phyloP scores from a whole-genome alignment of 2,329 filamentous ascomycete genomes.

The Pseudovirgaria hyperparasitica region DNA sequence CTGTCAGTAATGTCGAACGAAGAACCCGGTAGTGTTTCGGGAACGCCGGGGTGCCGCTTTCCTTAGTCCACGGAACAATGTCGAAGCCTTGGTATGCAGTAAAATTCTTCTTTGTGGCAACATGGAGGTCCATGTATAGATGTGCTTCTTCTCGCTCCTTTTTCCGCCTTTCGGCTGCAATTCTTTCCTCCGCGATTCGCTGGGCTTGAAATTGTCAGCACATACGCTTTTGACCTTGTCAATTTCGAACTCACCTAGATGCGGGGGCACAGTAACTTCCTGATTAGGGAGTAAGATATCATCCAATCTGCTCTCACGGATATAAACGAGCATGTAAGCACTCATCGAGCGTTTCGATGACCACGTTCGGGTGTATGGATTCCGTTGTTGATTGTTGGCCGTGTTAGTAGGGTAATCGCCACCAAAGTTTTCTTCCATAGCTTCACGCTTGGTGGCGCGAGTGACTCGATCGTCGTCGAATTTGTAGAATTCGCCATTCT shows the following conservation, averaged over 20 bases:
- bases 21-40: conserved; percentile 63
- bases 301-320: conserved; percentile 76
- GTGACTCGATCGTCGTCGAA: conserved; percentile 97
- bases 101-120: conserved; percentile 75
- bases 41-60: conserved; percentile 55
- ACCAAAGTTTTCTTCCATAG: conserved; percentile 91
- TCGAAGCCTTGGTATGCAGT: conserved; percentile 73
- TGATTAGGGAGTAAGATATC: conserved; percentile 65
- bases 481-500: conserved; percentile 90
- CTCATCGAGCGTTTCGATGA: conserved; percentile 63
- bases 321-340: conserved; percentile 98
- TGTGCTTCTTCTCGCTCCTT: conserved; percentile 93
- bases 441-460: conserved; percentile 81
- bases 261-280: conserved; percentile 66
- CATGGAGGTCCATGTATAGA: conserved; percentile 73
- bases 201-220: conserved; percentile 38
- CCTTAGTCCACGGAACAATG: conserved; percentile 46
- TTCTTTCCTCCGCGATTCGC: conserved; percentile 71
- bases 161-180: conserved; percentile 58
- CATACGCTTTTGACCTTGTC: conserved; percentile 1
- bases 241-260: conserved; percentile 50
- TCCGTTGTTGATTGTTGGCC: conserved; percentile 45
- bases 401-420: conserved; percentile 57
- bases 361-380: conserved; percentile 51
- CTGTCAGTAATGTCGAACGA: conserved; percentile 59